Conservation (phyloP, 2,329 filamentous ascomycete genomes). For the Fusarium setosum region DNA sequence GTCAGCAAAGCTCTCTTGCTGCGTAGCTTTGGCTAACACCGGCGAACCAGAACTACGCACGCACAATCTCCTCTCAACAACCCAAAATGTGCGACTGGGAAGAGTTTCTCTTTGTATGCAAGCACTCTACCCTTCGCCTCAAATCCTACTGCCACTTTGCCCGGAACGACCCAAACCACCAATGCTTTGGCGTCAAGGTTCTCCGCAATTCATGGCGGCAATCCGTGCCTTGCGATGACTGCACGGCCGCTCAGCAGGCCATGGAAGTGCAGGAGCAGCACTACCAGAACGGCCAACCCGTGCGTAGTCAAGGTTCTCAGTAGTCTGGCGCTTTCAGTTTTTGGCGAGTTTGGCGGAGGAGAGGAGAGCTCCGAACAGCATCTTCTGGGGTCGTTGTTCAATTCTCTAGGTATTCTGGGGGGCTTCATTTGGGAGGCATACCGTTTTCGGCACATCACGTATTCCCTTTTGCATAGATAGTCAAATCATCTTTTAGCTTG, state of each 20-base stretch:
- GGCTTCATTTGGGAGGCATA: background rate
- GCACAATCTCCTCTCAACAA: background rate
- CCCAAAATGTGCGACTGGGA: slow-evolving; percentile 76
- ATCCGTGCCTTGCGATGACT: slow-evolving; percentile 63
- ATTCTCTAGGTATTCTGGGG: background rate
- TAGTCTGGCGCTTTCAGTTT: background rate
- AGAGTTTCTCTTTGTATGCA: slow-evolving; percentile 74
- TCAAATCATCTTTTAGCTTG: background rate
- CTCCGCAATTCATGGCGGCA: slow-evolving; percentile 71
- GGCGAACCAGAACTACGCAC: background rate
- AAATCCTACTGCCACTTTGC: slow-evolving; percentile 81
- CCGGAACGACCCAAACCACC: slow-evolving; percentile 76
- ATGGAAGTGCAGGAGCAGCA: slow-evolving; percentile 14
- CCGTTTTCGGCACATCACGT: background rate
- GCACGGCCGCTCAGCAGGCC: slow-evolving; percentile 42
- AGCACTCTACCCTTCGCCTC: slow-evolving; percentile 68
- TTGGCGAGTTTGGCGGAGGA: too few relatives aligned
- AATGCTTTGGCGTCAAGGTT: slow-evolving; percentile 75
- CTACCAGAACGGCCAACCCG: background rate
- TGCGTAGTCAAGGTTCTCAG: background rate
- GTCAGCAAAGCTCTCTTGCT: background rate
- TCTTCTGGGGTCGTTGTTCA: background rate
- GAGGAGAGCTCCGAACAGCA: background rate
- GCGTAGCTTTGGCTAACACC: background rate
- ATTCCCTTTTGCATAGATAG: slow-evolving; percentile 10